Evolutionary conservation across 2,329 filamentous ascomycete genomes (phyloP).

Genomic region (Penicillium sp.): DNA sequence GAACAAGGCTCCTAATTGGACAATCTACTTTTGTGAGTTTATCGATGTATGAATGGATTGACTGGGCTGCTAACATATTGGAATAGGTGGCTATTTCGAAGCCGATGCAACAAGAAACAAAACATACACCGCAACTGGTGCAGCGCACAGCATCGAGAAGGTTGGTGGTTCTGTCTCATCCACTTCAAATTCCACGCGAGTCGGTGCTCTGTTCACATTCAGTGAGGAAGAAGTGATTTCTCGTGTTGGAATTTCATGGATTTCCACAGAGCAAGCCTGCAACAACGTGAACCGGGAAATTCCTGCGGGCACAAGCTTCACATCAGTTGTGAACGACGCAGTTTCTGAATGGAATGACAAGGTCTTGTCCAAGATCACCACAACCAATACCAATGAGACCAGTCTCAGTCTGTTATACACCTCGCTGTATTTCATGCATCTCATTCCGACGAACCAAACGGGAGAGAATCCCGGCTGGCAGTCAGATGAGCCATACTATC

Average conservation of each 20-base stretch:
- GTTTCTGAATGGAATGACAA: conserved; percentile 61
- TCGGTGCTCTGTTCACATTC: conserved; percentile 56
- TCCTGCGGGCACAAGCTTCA: conserved; percentile 46
- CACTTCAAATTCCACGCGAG: conserved; percentile 49
- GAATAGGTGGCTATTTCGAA: conserved; percentile 62
- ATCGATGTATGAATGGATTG: not conserved
- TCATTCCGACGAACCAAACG: conserved; percentile 69
- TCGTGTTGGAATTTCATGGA: conserved; percentile 67
- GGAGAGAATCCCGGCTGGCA: conserved; percentile 70
- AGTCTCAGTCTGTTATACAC: conserved; percentile 66
- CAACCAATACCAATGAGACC: conserved; percentile 56
- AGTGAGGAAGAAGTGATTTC: conserved; percentile 51
- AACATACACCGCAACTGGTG: conserved; percentile 30
- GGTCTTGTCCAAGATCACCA: conserved; percentile 65
- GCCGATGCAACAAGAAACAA: conserved; percentile 32
- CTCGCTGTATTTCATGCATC: conserved; percentile 68
- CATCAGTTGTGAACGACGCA: conserved; percentile 50
- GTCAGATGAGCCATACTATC: conserved; percentile 67
- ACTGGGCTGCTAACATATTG: conserved; percentile 24
- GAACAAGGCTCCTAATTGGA: conserved; percentile 62
- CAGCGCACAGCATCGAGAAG: conserved; percentile 31
- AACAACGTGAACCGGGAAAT: conserved; percentile 60
- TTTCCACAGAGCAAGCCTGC: conserved; percentile 64
- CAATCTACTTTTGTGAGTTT: conserved; percentile 31
- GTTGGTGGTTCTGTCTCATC: conserved; percentile 35